Conservation (phyloP, 805 yeast genomes). For the Pichia thaimueangensis region DNA sequence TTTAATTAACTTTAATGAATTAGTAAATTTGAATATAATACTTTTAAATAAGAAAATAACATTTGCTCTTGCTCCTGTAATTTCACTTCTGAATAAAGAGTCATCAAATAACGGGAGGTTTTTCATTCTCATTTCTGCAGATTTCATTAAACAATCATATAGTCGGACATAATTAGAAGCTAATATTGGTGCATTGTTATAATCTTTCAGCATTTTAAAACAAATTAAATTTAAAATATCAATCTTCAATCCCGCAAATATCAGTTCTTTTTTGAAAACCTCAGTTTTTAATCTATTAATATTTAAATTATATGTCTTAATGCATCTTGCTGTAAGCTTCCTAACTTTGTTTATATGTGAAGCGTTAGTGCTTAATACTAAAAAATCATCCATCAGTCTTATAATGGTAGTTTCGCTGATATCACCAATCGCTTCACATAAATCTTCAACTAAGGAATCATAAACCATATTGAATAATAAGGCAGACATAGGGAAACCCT, state of each 20-base stretch:
- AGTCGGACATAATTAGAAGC: constrained; percentile 16
- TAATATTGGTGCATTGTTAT: constrained; percentile 12
- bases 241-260: constrained; percentile 40
- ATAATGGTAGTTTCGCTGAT: constrained; percentile 29
- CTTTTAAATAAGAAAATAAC: constrained; percentile 14
- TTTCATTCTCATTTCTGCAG: constrained; percentile 7
- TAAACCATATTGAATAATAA: constrained; percentile 69
- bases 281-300: constrained; percentile 37
- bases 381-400: constrained; percentile 80
- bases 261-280: constrained; percentile 18
- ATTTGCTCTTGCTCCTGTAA: constrained; percentile 15
- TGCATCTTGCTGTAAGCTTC: constrained; percentile 29
- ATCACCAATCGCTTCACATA: constrained; percentile 10
- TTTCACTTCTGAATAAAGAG: constrained; percentile 19
- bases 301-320: constrained; percentile 36
- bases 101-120: constrained; percentile 6
- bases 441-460: constrained; percentile 46
- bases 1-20: constrained; percentile 15
- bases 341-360: constrained; percentile 28
- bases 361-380: constrained; percentile 50
- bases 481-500: constrained; percentile 76
- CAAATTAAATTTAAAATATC: constrained; percentile 30
- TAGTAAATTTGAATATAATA: constrained; percentile 15
- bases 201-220: constrained; percentile 25
- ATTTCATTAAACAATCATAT: constrained; percentile 13